Conservation (phyloP, 2,329 filamentous ascomycete genomes). For the Cladophialophora psammophila region DNA sequence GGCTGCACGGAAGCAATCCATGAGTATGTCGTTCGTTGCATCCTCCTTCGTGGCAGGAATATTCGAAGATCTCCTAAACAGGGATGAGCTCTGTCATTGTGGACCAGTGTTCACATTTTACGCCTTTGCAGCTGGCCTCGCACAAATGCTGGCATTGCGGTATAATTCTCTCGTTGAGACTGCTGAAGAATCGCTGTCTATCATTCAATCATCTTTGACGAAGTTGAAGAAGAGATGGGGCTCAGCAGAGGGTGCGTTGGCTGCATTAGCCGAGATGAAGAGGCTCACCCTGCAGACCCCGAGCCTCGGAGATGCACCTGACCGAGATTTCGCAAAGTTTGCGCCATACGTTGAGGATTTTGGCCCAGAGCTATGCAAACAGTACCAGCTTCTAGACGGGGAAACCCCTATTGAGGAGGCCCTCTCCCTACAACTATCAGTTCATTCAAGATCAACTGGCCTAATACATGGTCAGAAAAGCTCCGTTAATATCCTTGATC, state of each 20-base stretch:
- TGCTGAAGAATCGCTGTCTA: constrained; percentile 20
- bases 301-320: constrained; percentile 8
- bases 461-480: neutral
- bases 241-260: constrained; percentile 18
- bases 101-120: constrained; percentile 30
- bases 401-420: neutral
- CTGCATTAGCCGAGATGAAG: constrained; percentile 20
- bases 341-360: constrained; percentile 24
- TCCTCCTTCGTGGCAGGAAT: constrained; percentile 53
- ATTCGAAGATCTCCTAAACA: constrained; percentile 52
- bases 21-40: constrained; percentile 50
- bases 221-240: constrained; percentile 25
- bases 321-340: neutral
- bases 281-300: constrained; percentile 10
- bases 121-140: constrained; percentile 25
- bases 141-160: constrained; percentile 13
- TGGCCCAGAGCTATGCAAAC: constrained; percentile 24
- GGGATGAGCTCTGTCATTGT: constrained; percentile 44
- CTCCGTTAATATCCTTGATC: neutral
- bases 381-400: constrained; percentile 10
- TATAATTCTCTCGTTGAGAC: constrained; percentile 9
- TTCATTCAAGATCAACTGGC: neutral
- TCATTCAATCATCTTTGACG: constrained; percentile 18
- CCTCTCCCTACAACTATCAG: neutral
- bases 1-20: constrained; percentile 45